Base-by-base conservation (phyloP, 345 rosid species). In the Eucalyptus polybractea region DNA sequence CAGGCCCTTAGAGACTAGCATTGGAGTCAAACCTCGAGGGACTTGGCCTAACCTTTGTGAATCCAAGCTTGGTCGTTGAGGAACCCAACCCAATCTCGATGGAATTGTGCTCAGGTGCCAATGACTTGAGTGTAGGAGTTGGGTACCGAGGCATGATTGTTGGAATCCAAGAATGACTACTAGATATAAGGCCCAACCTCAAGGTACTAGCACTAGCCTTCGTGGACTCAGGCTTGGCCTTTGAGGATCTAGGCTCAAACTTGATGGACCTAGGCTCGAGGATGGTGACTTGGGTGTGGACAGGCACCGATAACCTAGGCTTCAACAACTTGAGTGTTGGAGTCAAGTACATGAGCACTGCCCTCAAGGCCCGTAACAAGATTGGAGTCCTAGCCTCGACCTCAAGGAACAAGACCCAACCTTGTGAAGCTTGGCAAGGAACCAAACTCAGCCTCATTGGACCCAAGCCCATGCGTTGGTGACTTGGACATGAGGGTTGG, bases 31-130 rank as follows among this genome's bases (percentile, higher is more conserved):
- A 60, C 31, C 67, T 60, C 4, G 1, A 67, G 80, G 21, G 37
- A 67, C 22, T 9, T 8, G 14, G 11, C 19, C 76, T 13, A 67
- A 4, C 40, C 40, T 67, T 67, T 67, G 22, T 31, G 40, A 31
- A 67, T 67, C 10, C 17, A 15, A 7, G 80, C 40, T 1, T 3
- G 2, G 17, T 19, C 0, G 0, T 0, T 67, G 1, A 8, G 80
- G 80, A n/a, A 67, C 80, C 21, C 3, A n/a, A 7, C 22, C 80
- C 2, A 0, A 14, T 31, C 40, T n/a, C 1, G 40, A 67, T 67
- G 76, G 40, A 65, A 16, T 1, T 0, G 1, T 31, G 22, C 76
- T 67, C 3, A 7, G 0, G 40, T 0, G 3, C 0, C 0, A 2
- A 1, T n/a, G 76, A 67, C 76, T 31, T 31, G 76, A 33, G 76